phyloP scores from a whole-genome alignment of 352 stramenopile genomes.

The Sclerospora graminicola region DNA sequence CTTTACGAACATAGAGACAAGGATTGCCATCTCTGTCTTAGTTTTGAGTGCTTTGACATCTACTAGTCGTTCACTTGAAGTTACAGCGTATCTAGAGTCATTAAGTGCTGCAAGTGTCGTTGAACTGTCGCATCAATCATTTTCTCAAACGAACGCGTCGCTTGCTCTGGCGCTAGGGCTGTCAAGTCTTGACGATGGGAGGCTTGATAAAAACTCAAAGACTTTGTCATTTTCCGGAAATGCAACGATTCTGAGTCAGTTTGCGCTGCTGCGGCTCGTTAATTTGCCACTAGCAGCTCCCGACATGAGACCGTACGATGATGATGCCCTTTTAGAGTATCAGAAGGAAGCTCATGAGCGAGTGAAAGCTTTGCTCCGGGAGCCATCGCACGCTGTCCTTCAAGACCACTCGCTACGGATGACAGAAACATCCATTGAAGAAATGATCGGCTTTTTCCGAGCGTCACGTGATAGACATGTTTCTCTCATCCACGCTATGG shows the following conservation, averaged over 20 bases:
- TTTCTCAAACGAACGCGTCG: constrained; percentile 13
- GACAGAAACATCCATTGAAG: constrained; percentile 16
- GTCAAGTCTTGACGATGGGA: constrained; percentile 8
- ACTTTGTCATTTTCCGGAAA: constrained; percentile 5
- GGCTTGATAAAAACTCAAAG: neutral
- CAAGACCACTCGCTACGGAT: constrained; percentile 16
- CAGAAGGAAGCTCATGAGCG: constrained; percentile 6
- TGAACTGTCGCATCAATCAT: constrained; percentile 11
- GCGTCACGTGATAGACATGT: constrained; percentile 11
- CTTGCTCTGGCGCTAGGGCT: constrained; percentile 18
- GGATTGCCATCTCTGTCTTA: constrained; percentile 13
- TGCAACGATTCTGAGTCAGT: constrained; percentile 20
- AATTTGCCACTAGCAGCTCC: constrained; percentile 20
- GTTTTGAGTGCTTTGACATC: constrained; percentile 12
- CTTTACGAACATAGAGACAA: constrained; percentile 1
- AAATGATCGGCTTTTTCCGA: constrained; percentile 24
- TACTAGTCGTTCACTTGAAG: neutral
- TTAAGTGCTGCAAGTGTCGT: constrained; percentile 9
- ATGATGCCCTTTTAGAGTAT: constrained; percentile 1
- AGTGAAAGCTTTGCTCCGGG: constrained; percentile 3
- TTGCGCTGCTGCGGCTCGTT: constrained; percentile 21
- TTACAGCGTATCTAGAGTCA: constrained; percentile 8
- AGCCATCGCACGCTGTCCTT: constrained; percentile 1
- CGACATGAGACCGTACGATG: constrained; percentile 9
- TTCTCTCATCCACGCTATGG: constrained; percentile 15